A percentile compares a stretch with the other conserved stretches of the same genome.
Evolutionary conservation across 345 rosid genomes (phyloP).

Genomic region (Brassica juncea): DNA sequence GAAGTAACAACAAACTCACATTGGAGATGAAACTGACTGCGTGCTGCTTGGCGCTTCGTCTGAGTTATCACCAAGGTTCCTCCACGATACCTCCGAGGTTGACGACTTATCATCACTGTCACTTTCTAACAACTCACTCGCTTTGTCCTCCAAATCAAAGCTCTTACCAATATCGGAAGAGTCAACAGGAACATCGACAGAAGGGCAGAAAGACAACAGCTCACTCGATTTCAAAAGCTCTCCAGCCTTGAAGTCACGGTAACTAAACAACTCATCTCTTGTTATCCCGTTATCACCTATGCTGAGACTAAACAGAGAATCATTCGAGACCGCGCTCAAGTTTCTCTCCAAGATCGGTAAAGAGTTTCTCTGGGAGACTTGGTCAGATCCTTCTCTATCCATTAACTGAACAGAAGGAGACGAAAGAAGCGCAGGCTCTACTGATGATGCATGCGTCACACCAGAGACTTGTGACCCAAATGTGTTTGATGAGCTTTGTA

Average conservation of each 20-base stretch:
- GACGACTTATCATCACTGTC: constrained; percentile 36
- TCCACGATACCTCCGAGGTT: constrained; percentile 29
- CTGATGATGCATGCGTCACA: constrained; percentile 43
- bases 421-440: not conserved
- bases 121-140: not conserved
- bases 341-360: constrained; percentile 29
- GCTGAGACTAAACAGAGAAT: constrained; percentile 49
- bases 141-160: constrained; percentile 31
- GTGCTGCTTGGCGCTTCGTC: constrained; percentile 31
- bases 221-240: constrained; percentile 33
- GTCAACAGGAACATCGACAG: constrained; percentile 10
- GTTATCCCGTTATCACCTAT: constrained; percentile 34
- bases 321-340: constrained; percentile 43
- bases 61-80: constrained; percentile 36
- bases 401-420: constrained; percentile 63
- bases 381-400: constrained; percentile 53
- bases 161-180: constrained; percentile 37
- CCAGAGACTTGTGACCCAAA: constrained; percentile 47
- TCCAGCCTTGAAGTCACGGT: constrained; percentile 38
- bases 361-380: constrained; percentile 12
- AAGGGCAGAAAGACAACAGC: constrained; percentile 33
- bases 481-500: constrained; percentile 37
- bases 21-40: constrained; percentile 31
- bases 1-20: constrained; percentile 25
- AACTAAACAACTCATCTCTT: constrained; percentile 42